Percentiles rank a stretch among this genome's conserved stretches.
These are phyloP conservation scores for Ramaria rubella DNA, from an alignment of 768 basidiomycete genomes.

Conservation along the genomic window DNA sequence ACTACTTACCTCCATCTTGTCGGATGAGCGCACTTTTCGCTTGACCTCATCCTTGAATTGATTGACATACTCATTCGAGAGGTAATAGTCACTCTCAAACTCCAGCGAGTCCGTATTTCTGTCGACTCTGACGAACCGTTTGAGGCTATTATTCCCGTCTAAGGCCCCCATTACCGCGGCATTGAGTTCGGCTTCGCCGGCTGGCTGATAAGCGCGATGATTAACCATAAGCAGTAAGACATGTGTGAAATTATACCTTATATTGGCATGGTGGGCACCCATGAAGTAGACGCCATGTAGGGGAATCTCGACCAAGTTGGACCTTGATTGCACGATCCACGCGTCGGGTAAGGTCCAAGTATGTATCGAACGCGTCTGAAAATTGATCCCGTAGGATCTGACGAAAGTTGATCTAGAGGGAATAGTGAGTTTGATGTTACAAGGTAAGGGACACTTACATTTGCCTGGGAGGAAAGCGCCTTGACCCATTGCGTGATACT, in stretches of 20 bases:
- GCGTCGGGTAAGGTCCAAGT: slow-evolving; percentile 18
- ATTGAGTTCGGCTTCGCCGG: slow-evolving; percentile 13
- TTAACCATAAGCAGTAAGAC: background rate
- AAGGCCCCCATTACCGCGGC: slow-evolving; percentile 18
- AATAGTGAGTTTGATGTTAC: no score
- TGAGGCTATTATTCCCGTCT: slow-evolving; percentile 21
- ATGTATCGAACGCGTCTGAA: slow-evolving; percentile 21
- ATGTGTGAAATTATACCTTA: slow-evolving; percentile 4
- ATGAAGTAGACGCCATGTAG: slow-evolving; percentile 21
- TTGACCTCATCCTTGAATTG: background rate
- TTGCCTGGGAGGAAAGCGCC: slow-evolving; percentile 21
- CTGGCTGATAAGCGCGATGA: background rate
- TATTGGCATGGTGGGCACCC: slow-evolving; percentile 25
- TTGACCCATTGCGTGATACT: slow-evolving; percentile 12
- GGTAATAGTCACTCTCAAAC: slow-evolving; percentile 24
- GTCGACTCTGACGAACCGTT: slow-evolving; percentile 21
- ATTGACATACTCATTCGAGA: background rate
- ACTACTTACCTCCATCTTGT: background rate
- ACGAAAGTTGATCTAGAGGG: slow-evolving; percentile 24
- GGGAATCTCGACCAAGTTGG: slow-evolving; percentile 15
- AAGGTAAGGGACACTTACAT: slow-evolving; percentile 12
- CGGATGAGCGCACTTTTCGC: background rate
- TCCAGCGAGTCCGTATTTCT: slow-evolving; percentile 17
- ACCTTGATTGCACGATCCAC: slow-evolving; percentile 14
- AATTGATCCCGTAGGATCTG: slow-evolving; percentile 21